Evolutionary conservation across 164 flowering plant genomes (phyloP).

Genomic region (Amborella trichopoda): DNA sequence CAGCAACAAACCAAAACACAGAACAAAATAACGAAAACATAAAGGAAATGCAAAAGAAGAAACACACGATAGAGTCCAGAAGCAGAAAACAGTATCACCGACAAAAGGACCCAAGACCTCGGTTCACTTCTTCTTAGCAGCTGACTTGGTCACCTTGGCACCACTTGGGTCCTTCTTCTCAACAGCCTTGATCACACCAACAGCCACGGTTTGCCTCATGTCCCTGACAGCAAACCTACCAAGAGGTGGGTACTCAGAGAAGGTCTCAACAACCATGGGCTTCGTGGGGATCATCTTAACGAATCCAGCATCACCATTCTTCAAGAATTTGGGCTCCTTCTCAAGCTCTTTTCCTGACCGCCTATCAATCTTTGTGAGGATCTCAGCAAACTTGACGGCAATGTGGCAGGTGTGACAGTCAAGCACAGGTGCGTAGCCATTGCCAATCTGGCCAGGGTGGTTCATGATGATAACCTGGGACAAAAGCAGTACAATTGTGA

Average conservation of each 20-base stretch:
- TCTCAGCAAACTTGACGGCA: conserved; percentile 10
- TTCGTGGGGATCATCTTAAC: conserved; percentile 19
- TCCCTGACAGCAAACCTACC: conserved; percentile 9
- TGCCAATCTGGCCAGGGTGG: conserved; percentile 12
- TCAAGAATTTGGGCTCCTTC: conserved; percentile 16
- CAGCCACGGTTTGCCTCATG: conserved; percentile 8
- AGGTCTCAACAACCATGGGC: conserved; percentile 15
- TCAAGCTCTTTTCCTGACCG: conserved; percentile 13
- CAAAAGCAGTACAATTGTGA: too few species aligned
- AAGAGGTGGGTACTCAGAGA: conserved; percentile 6
- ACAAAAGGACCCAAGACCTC: neutral
- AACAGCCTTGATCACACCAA: conserved; percentile 10
- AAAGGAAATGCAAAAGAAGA: neutral
- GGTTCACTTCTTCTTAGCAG: conserved; percentile 8
- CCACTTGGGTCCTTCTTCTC: conserved; percentile 9
- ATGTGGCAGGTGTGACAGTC: conserved; percentile 16
- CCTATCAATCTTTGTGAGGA: conserved; percentile 13
- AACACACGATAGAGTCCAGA: neutral
- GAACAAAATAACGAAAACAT: neutral
- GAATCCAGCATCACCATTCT: conserved; percentile 16
- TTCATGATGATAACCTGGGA: conserved; percentile 11
- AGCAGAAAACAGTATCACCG: neutral
- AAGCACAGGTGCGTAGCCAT: conserved; percentile 11
- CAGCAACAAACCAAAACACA: neutral
- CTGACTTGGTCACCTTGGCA: conserved; percentile 11